Evolutionary conservation across 768 basidiomycete genomes (phyloP), one percentile per base, ranked within the genome.

Genomic region (Sistotremastrum suecicum): DNA sequence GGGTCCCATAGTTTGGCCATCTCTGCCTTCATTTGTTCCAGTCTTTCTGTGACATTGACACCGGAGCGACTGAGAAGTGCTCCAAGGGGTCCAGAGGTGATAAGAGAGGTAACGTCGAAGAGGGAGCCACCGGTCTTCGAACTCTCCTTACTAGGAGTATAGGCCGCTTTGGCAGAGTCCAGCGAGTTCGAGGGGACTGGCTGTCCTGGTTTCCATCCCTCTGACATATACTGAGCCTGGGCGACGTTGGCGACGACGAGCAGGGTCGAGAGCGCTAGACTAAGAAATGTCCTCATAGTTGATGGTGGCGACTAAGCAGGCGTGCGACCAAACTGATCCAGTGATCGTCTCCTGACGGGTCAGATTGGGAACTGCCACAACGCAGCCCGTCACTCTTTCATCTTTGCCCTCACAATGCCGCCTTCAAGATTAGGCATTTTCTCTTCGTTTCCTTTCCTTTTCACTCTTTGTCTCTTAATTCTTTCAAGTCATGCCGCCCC

Each of bases 181-280:
- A 58, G 5, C 57, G 49, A n/a, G 56, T 52, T 4, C 53, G 44
- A 37, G 53, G 35, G 5, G 3, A 66, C 66, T 0, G 75, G 65
- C 56, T 87, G 79, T 31, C 83, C 85, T 3, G 86, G 86, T 31
- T 65, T 56, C 86, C 86, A 89, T n/a, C 86, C 87, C 33, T 66
- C 66, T 3, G 84, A 86, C 61, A 87, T 80, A 61, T 86, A 87
- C 51, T 83, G 78, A 8, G 82, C 83, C 43, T 63, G 62, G 39
- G 61, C 66, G 28, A 66, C 60, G 1, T 53, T 49, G 44, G 63
- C 59, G 43, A 60, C 60, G 49, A 67, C 56, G 44, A 63, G 59
- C 41, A 67, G 58, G 45, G 61, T 51, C 20, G 20, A 20, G 20
- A 20, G 20, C 20, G 20, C 20, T 20, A 20, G 20, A 20, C 20